Conservation (phyloP, 768 basidiomycete genomes). For the Floccularia luteovirens region DNA sequence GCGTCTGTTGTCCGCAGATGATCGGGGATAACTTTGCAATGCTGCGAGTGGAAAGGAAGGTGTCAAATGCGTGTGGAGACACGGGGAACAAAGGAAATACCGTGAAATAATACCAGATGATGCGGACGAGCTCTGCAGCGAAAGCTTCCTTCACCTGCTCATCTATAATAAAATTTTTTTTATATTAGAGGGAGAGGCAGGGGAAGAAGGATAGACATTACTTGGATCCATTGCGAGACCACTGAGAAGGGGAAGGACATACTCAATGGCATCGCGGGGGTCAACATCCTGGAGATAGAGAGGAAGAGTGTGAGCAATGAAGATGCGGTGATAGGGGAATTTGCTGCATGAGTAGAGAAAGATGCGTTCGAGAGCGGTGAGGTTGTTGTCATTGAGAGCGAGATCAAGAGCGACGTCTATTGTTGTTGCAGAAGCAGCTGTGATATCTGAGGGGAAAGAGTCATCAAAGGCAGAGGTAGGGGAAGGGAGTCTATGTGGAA, state of each 20-base stretch:
- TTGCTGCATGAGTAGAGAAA: conserved; percentile 84
- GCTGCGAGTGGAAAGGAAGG: conserved; percentile 25
- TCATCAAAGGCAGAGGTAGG: conserved; percentile 18
- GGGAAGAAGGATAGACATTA: conserved; percentile 20
- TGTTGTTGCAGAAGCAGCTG: too few relatives aligned
- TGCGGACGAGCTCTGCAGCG: conserved; percentile 65
- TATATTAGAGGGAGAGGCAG: conserved; percentile 3
- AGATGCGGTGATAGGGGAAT: conserved; percentile 55
- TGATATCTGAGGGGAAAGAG: conserved; percentile 25
- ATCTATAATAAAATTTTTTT: conserved; percentile 35
- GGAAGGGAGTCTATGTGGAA: conserved; percentile 5
- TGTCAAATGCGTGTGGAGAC: conserved; percentile 1
- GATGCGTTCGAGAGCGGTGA: conserved; percentile 84
- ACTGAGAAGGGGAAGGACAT: conserved; percentile 86
- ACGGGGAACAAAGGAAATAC: conserved; percentile 17
- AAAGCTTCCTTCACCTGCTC: conserved; percentile 87
- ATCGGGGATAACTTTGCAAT: conserved; percentile 61
- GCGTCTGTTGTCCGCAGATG: conserved; percentile 23
- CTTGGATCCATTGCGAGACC: conserved; percentile 83
- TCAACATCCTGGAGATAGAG: conserved; percentile 68
- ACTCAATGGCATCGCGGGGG: conserved; percentile 86
- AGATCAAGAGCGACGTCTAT: conserved; percentile 30
- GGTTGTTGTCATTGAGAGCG: conserved; percentile 66
- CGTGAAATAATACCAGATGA: conserved; percentile 93
- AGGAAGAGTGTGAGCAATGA: conserved; percentile 81